Evolutionary conservation across 2,329 filamentous ascomycete species (phyloP).

Genomic region (Scorias spongiosa): DNA sequence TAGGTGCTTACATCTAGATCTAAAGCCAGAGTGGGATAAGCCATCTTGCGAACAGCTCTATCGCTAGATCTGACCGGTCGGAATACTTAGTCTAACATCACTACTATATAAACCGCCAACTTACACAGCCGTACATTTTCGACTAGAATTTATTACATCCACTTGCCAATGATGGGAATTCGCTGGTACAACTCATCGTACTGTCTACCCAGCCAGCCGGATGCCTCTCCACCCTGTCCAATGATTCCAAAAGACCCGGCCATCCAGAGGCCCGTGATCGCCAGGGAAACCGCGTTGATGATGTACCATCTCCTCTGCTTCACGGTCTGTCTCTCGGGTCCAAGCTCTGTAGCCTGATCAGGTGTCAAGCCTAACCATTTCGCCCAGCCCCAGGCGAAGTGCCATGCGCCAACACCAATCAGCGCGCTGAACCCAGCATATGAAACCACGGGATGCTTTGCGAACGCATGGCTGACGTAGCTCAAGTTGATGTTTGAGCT

Average conservation of each 20-base stretch:
- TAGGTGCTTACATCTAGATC: no score
- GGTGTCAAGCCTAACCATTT: constrained; percentile 60
- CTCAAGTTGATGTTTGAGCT: constrained; percentile 72
- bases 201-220: constrained; percentile 65
- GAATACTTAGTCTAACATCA: no score
- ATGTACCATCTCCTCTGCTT: constrained; percentile 54
- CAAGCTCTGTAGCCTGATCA: constrained; percentile 34
- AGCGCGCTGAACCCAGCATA: constrained; percentile 55
- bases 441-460: constrained; percentile 50
- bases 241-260: constrained; percentile 67
- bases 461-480: constrained; percentile 76
- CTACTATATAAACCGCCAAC: no score
- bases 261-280: constrained; percentile 57
- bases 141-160: constrained; percentile 22
- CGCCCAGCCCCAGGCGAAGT: constrained; percentile 75
- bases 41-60: no score
- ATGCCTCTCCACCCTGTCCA: constrained; percentile 50
- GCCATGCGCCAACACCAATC: constrained; percentile 52
- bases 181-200: constrained; percentile 61
- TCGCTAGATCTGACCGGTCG: no score
- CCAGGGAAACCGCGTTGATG: constrained; percentile 49
- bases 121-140: no score
- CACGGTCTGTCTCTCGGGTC: constrained; percentile 33
- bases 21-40: no score
- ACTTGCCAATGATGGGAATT: constrained; percentile 41